Evolutionary conservation across 352 stramenopile species (phyloP), one percentile per base, ranked within the genome.

Genomic region (Pythium aquatile): DNA sequence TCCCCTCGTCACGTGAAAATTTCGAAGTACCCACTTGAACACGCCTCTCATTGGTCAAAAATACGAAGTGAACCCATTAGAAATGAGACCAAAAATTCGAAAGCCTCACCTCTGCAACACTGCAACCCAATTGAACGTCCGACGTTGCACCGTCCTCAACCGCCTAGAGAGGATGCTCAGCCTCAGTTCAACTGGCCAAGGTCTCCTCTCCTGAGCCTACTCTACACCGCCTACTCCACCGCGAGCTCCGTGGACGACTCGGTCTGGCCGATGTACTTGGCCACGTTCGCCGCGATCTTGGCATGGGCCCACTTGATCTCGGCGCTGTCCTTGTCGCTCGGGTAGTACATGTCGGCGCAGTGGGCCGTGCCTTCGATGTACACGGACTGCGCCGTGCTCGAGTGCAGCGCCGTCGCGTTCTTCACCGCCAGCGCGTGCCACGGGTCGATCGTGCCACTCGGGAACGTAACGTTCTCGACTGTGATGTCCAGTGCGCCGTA

Each of bases 331-430:
- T 68, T 75, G 20, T 74, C 70, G 11, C 69, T 90, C 17, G 82
- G 82, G 58, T 88, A 85, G 69, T 90, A 90, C 85, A 93, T 93
- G 68, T 93, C 85, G 5, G 82, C 85, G 44, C 85, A 93, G 62
- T 93, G 85, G 5, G 85, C 85, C 6, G 82, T 93, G 61, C 85
- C 85, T 74, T 93, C 79, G 53, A 93, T 93, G 61, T 83, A 91
- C 53, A 93, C 82, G 11, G 85, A 64, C 39, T 82, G 51, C 2
- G 85, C 68, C 13, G 82, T 83, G 39, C 63, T 64, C 20, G 78
- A 87, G 66, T 83, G 81, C 24, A 93, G 55, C 14, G 69, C 53
- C 2, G 82, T 93, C 2, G 72, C 68, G 64, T 93, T 93, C 59
- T 87, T 78, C 26, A 96, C 83, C 7, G 84, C 85, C 37, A 94